Conservation (phyloP, 1,139 yeast species). For the Taphrina wiesneri region DNA sequence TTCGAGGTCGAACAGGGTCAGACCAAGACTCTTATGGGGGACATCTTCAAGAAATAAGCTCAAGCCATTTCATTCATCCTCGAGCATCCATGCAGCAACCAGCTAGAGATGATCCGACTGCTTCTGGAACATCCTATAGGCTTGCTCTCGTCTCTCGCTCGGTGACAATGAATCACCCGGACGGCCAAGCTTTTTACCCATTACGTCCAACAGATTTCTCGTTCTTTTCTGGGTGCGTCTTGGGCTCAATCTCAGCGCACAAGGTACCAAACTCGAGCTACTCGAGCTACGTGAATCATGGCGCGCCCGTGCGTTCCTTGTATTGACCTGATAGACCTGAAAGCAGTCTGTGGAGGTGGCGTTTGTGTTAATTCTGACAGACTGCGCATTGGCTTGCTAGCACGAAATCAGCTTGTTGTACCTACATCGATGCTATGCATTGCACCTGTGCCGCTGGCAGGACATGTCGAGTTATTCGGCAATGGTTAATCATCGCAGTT, state of each 20-base stretch:
- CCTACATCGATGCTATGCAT: too few species aligned
- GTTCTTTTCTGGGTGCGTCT: not conserved
- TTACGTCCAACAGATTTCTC: not conserved
- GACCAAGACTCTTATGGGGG: constrained; percentile 12
- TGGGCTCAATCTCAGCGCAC: not conserved
- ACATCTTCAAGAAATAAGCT: not conserved
- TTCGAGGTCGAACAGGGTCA: constrained; percentile 1
- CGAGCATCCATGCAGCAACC: not conserved
- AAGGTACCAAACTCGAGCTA: not conserved
- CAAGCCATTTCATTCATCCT: not conserved
- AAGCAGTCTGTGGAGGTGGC: too few species aligned
- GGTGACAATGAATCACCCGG: not conserved
- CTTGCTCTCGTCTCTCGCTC: not conserved
- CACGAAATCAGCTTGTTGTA: too few species aligned
- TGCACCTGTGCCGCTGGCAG: not conserved
- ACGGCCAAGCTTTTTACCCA: not conserved
- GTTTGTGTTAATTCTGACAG: too few species aligned
- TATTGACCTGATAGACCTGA: not conserved
- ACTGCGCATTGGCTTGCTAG: too few species aligned
- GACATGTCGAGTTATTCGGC: not conserved
- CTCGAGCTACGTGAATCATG: too few species aligned
- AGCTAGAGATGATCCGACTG: not conserved
- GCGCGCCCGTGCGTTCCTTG: too few species aligned
- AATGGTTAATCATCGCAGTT: not conserved
- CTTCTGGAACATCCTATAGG: not conserved